phyloP scores from a whole-genome alignment of 768 basidiomycete genomes.

The Pulveroboletus sp. region DNA sequence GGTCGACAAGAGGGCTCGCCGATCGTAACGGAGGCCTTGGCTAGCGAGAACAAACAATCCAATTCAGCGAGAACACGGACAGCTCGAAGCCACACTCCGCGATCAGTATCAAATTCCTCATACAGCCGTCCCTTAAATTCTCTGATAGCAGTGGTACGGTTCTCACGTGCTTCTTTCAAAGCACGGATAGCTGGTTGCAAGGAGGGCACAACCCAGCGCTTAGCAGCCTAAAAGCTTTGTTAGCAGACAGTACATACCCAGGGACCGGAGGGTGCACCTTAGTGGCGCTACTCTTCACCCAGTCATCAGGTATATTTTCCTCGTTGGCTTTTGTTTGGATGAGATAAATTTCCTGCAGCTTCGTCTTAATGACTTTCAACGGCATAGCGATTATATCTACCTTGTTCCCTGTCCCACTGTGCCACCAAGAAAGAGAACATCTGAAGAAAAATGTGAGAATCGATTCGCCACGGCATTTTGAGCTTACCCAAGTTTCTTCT shows the following conservation, averaged over 20 bases:
- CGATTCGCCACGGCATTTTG: slow-evolving; percentile 2
- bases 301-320: slow-evolving; percentile 71
- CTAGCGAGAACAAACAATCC: slow-evolving; percentile 92
- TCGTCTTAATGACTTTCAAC: slow-evolving; percentile 1
- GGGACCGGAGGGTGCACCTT: slow-evolving; percentile 48
- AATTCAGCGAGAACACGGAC: slow-evolving; percentile 87
- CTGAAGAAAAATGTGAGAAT: slow-evolving; percentile 35
- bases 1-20: slow-evolving; percentile 95
- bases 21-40: slow-evolving; percentile 82
- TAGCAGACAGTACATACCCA: neutral
- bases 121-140: slow-evolving; percentile 78
- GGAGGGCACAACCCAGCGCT: slow-evolving; percentile 74
- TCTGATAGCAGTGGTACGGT: slow-evolving; percentile 71
- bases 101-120: slow-evolving; percentile 77
- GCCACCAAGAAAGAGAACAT: slow-evolving; percentile 54
- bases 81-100: slow-evolving; percentile 75
- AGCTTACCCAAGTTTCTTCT: slow-evolving; percentile 61
- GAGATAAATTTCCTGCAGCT: slow-evolving; percentile 80
- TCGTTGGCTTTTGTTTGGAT: slow-evolving; percentile 62
- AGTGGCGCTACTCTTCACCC: slow-evolving; percentile 76
- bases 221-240: slow-evolving; percentile 46
- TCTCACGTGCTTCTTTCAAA: slow-evolving; percentile 93
- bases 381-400: slow-evolving; percentile 29
- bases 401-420: slow-evolving; percentile 82
- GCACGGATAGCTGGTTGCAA: slow-evolving; percentile 67